A percentile compares a stretch with the other conserved stretches of the same genome.
These are phyloP conservation scores for Ganoderma multipileum DNA, from an alignment of 1,284 basidiomycete genomes.

Conservation along the genomic window DNA sequence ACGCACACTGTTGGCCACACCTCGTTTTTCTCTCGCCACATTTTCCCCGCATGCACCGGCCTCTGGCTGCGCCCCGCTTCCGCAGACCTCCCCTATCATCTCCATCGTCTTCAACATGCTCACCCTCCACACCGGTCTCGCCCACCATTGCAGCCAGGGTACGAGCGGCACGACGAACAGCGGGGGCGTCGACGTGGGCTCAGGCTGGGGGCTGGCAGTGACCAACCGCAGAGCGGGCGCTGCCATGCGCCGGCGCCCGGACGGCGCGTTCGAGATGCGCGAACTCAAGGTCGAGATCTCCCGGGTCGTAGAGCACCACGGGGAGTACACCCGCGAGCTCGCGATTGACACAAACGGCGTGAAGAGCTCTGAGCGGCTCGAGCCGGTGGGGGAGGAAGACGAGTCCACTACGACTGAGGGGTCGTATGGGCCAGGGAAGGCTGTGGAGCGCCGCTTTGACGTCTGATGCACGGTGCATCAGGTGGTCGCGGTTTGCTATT, in stretches of 20 bases:
- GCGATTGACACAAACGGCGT: no score
- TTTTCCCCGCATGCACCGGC: neutral
- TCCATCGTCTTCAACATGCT: constrained; percentile 42
- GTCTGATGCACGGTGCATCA: neutral
- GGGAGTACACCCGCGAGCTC: neutral
- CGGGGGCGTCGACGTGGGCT: neutral
- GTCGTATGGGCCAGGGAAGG: neutral
- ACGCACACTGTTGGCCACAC: neutral
- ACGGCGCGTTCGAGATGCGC: constrained; percentile 22
- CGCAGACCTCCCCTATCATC: constrained; percentile 40
- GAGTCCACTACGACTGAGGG: neutral
- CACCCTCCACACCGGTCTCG: constrained; percentile 36
- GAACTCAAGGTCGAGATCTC: constrained; percentile 20
- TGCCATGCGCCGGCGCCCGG: constrained; percentile 16
- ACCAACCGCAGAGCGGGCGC: constrained; percentile 16
- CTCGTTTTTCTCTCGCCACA: neutral
- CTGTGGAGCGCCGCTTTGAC: neutral
- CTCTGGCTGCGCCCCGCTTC: neutral
- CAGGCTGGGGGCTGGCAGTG: neutral
- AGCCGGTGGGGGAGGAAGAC: neutral
- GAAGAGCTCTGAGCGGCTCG: neutral
- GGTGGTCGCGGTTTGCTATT: neutral
- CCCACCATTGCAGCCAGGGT: constrained; percentile 24
- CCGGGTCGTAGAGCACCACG: constrained; percentile 4
- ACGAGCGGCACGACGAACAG: neutral